Conservation (phyloP, 345 rosid species). For the Passiflora organensis region DNA sequence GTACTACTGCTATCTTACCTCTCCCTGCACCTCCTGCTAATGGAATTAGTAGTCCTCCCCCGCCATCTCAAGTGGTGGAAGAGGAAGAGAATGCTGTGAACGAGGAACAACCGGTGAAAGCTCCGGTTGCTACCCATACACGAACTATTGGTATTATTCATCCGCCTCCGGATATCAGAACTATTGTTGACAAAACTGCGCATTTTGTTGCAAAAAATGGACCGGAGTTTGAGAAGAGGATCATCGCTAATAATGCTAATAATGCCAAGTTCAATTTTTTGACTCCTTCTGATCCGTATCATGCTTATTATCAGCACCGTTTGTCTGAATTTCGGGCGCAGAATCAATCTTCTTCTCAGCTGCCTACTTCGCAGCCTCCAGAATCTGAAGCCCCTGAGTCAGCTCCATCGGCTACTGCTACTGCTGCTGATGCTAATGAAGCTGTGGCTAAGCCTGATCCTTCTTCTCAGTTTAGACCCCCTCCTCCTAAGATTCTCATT, state of each 20-base stretch:
- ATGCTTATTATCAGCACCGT: slow-evolving; percentile 70
- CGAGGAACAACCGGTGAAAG: slow-evolving; percentile 34
- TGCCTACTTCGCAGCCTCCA: slow-evolving; percentile 21
- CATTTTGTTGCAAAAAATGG: slow-evolving; percentile 74
- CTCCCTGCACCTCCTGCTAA: slow-evolving; percentile 74
- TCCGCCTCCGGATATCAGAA: slow-evolving; percentile 80
- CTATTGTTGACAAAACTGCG: slow-evolving; percentile 75
- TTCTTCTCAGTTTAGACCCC: slow-evolving; percentile 53
- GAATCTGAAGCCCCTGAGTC: slow-evolving; percentile 38
- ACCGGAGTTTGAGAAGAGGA: slow-evolving; percentile 70
- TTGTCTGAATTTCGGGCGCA: slow-evolving; percentile 62
- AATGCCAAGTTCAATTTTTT: slow-evolving; percentile 72
- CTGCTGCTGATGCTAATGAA: slow-evolving; percentile 18
- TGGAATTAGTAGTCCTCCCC: slow-evolving; percentile 57
- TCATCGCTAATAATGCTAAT: slow-evolving; percentile 56
- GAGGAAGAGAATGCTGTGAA: slow-evolving; percentile 30
- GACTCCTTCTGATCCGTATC: slow-evolving; percentile 62
- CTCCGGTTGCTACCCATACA: slow-evolving; percentile 67
- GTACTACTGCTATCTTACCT: slow-evolving; percentile 53
- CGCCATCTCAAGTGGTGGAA: slow-evolving; percentile 53
- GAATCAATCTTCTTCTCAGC: slow-evolving; percentile 44
- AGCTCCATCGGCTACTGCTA: slow-evolving; percentile 26
- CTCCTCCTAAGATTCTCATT: slow-evolving; percentile 51
- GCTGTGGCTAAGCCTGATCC: slow-evolving; percentile 47
- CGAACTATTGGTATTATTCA: slow-evolving; percentile 77